These are phyloP conservation scores for Diaporthe velutina DNA, from an alignment of 2,329 filamentous ascomycete species.

Conservation along the genomic window DNA sequence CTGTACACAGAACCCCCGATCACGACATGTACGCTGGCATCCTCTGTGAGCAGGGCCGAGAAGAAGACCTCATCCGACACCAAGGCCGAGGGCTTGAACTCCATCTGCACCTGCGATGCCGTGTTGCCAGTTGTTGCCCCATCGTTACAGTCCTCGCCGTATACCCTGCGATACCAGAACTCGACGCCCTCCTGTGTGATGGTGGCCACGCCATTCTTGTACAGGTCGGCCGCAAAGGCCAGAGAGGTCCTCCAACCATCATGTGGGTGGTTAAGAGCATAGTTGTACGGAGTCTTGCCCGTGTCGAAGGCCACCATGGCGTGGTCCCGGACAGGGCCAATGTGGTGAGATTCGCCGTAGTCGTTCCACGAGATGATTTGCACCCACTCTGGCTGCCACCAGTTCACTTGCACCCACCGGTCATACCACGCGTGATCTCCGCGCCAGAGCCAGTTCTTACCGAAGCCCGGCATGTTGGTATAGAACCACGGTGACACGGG, in stretches of 20 bases:
- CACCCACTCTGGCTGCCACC: slow-evolving; percentile 62
- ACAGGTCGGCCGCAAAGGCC: background rate
- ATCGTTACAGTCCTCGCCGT: background rate
- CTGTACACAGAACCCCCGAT: background rate
- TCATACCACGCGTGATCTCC: slow-evolving; percentile 72
- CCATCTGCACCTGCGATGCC: background rate
- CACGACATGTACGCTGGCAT: background rate
- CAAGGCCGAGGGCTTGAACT: background rate
- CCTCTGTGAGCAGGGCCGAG: background rate
- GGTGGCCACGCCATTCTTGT: background rate
- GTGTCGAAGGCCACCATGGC: slow-evolving; percentile 49
- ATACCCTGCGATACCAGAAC: background rate
- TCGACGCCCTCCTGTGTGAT: background rate
- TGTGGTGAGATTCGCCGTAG: slow-evolving; percentile 67
- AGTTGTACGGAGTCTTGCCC: slow-evolving; percentile 58
- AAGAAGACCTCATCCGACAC: background rate
- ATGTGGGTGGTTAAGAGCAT: slow-evolving; percentile 52
- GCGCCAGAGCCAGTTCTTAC: slow-evolving; percentile 73
- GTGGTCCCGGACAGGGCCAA: slow-evolving; percentile 58
- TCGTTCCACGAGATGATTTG: slow-evolving; percentile 62
- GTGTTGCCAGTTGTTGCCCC: background rate
- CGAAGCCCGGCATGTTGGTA: slow-evolving; percentile 67
- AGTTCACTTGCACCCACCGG: slow-evolving; percentile 68
- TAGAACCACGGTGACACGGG: slow-evolving; percentile 71
- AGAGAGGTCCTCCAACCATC: background rate